phyloP scores from a whole-genome alignment of 805 yeast species.

The Ogataea nonfermentans region DNA sequence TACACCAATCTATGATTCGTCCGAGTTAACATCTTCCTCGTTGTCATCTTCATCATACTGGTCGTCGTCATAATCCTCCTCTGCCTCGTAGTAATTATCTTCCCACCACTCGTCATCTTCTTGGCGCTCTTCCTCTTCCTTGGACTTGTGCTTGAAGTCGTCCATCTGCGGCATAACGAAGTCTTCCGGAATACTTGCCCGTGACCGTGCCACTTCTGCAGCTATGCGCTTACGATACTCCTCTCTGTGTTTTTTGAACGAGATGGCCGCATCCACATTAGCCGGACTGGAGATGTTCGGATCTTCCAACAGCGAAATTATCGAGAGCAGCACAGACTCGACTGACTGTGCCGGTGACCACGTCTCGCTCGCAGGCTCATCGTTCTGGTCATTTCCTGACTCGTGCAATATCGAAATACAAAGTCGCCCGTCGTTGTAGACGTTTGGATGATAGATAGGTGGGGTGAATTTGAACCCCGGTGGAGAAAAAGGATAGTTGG shows the following conservation, averaged over 20 bases:
- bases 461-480: constrained; percentile 94
- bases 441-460: constrained; percentile 94
- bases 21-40: constrained; percentile 22
- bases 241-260: constrained; percentile 80
- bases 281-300: constrained; percentile 96
- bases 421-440: constrained; percentile 88
- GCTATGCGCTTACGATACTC: constrained; percentile 75
- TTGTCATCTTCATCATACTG: constrained; percentile 29
- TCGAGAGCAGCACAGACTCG: constrained; percentile 87
- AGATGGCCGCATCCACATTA: constrained; percentile 95
- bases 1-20: constrained; percentile 6
- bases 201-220: constrained; percentile 79
- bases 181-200: constrained; percentile 81
- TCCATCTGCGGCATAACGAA: constrained; percentile 77
- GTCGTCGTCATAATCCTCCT: constrained; percentile 33
- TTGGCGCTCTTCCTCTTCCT: constrained; percentile 29
- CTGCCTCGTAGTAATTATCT: constrained; percentile 34
- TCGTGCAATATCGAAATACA: constrained; percentile 93
- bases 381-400: constrained; percentile 82
- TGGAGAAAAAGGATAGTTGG: constrained; percentile 89
- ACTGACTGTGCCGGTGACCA: constrained; percentile 96
- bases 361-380: constrained; percentile 90
- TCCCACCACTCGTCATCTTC: constrained; percentile 36
- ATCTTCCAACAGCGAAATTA: constrained; percentile 86
- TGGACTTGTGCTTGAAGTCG: constrained; percentile 37